Evolutionary conservation across 257 asterid species (phyloP), one percentile per base, ranked within the genome.

Genomic region (Eustoma russellianum): DNA sequence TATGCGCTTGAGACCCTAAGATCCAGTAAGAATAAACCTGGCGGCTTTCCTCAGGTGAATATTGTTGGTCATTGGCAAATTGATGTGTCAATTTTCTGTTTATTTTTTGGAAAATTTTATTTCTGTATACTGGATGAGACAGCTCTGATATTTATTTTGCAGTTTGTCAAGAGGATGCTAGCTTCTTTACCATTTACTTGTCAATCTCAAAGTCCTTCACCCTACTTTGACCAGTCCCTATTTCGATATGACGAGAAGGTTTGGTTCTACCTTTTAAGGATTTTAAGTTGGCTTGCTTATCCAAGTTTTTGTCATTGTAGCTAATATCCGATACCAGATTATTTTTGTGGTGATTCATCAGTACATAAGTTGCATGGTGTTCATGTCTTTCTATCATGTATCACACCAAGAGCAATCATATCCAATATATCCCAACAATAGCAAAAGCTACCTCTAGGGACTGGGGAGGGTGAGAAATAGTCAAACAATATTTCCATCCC

Each of bases 211-310:
- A 91, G 98, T 58, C 97, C 97, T 18, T 91, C 98, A n/a, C 92
- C 98, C 24, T 91, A 91, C 66, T 91, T 91, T 54, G 97, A 91
- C 54, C 97, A 91, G 59, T 76, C 95, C 53, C 94, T 91, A 65
- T 91, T 80, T 73, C 82, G 98, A 57, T 87, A 80, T 41, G 97
- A 91, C 66, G 98, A 91, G 62, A 91, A 91, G 97, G 98, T 91
- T 58, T 46, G 69, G 34, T 54, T 66, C 62, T 60, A 49, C 53
- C 50, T 64, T 48, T 13, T 13, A 51, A 43, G 33, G 57, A 19
- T 44, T 65, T 60, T 13, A 6, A 33, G 35, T 17, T 17, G 28
- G 9, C 41, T 34, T 51, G 38, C 33, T n/a, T 38, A 6, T 5
- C 12, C 43, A 38, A 19, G 43, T 35, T 5, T 35, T 9, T 35